Percentiles rank a stretch among this genome's conserved stretches.
These are phyloP conservation scores for Irpex rosettiformis DNA, from an alignment of 1,284 basidiomycete species.

Conservation along the genomic window DNA sequence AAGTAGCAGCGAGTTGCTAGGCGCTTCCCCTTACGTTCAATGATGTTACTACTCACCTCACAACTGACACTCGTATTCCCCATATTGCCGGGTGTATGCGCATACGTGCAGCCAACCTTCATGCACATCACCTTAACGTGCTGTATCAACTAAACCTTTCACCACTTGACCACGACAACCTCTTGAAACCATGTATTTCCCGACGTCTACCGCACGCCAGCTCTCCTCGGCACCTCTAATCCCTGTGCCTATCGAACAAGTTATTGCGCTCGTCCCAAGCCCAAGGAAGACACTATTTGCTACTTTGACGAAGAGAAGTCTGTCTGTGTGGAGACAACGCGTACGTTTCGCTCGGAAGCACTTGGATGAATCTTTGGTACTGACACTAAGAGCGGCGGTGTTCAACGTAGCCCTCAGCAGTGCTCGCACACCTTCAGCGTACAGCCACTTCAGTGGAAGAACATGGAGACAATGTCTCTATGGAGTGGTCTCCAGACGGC, in stretches of 20 bases:
- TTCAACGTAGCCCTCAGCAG: conserved; percentile 67
- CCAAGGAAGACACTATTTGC: conserved; percentile 79
- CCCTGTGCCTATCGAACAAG: conserved; percentile 57
- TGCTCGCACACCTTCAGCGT: conserved; percentile 72
- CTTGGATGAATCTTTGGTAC: not conserved
- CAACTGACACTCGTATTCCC: not conserved
- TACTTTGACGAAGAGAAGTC: conserved; percentile 59
- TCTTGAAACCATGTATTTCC: conserved; percentile 69
- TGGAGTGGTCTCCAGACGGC: conserved; percentile 80
- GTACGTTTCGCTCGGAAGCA: conserved; percentile 48
- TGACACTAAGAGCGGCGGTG: conserved; percentile 1
- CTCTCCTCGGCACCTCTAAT: conserved; percentile 64
- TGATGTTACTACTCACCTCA: not conserved
- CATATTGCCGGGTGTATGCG: too few relatives aligned
- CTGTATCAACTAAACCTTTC: not conserved
- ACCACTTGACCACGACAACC: not conserved
- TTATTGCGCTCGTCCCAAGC: conserved; percentile 61
- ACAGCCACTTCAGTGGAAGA: conserved; percentile 74
- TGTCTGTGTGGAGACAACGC: conserved; percentile 82
- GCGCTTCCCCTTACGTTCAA: not conserved
- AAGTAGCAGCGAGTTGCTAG: too few relatives aligned
- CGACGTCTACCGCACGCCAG: conserved; percentile 71
- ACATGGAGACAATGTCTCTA: conserved; percentile 74
- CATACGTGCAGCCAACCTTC: too few relatives aligned
- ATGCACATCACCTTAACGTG: not conserved